A percentile compares a stretch with the other conserved stretches of the same genome.
Evolutionary conservation across 495 filamentous ascomycete genomes (phyloP).

Genomic region (Usnea hakonensis): DNA sequence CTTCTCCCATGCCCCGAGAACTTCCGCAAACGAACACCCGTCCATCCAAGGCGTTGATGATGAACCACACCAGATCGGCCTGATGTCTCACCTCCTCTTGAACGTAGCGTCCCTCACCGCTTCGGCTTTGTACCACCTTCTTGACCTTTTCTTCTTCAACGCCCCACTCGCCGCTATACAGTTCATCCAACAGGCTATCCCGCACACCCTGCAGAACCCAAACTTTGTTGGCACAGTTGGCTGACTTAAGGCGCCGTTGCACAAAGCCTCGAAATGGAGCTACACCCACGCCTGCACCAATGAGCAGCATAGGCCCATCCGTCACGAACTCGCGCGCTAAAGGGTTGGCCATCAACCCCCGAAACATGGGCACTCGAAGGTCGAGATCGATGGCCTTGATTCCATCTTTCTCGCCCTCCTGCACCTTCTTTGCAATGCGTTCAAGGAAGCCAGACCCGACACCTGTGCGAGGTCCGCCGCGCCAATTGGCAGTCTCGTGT

Average conservation of each 20-base stretch:
- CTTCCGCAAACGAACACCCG: constrained; percentile 93
- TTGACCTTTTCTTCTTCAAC: constrained; percentile 89
- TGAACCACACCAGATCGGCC: constrained; percentile 92
- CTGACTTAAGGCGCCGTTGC: constrained; percentile 84
- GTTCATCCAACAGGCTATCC: constrained; percentile 84
- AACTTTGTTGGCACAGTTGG: constrained; percentile 98
- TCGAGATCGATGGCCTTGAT: constrained; percentile 44
- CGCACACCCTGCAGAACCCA: constrained; percentile 98
- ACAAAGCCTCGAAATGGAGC: constrained; percentile 97
- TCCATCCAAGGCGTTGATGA: constrained; percentile 88
- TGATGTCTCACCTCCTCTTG: constrained; percentile 81
- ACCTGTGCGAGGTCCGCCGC: constrained; percentile 56
- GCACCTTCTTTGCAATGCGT: constrained; percentile 60
- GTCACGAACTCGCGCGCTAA: constrained; percentile 79
- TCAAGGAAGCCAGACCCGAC: constrained; percentile 82
- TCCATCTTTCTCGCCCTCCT: constrained; percentile 54
- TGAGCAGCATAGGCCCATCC: constrained; percentile 94
- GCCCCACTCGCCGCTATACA: constrained; percentile 95
- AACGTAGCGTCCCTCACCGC: constrained; percentile 70
- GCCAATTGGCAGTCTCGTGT: constrained; percentile 80
- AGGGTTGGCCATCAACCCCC: constrained; percentile 96
- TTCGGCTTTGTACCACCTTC: constrained; percentile 81
- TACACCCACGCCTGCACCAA: constrained; percentile 93
- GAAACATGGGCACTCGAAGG: constrained; percentile 88
- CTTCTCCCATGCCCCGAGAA: constrained; percentile 93